Conservation (phyloP, 1,284 basidiomycete genomes). For the Trichosporon asahii region DNA sequence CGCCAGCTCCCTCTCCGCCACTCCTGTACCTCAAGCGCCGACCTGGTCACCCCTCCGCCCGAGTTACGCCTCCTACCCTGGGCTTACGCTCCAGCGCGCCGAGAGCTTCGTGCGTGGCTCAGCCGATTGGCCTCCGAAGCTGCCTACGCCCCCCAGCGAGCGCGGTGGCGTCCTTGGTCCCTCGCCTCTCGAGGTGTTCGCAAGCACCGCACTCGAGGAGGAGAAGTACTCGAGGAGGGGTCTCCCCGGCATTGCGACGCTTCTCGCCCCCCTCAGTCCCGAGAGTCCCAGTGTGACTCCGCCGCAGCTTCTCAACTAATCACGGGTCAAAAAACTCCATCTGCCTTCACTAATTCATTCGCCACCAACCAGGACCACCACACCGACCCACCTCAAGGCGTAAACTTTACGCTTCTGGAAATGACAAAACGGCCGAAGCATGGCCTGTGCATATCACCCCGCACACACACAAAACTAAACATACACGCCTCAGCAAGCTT, state of each 20-base stretch:
- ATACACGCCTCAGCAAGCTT: neutral
- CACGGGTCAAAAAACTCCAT: too few species aligned
- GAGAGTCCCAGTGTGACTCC: neutral
- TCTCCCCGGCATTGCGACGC: neutral
- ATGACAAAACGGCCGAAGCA: neutral
- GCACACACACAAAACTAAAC: neutral
- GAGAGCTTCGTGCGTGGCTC: slow-evolving; percentile 6
- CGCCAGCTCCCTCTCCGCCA: neutral
- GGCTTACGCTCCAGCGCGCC: neutral
- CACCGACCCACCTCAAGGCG: too few species aligned
- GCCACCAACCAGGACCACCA: too few species aligned
- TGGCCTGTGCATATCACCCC: too few species aligned
- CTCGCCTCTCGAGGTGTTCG: neutral
- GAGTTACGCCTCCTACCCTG: neutral
- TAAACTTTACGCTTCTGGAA: too few species aligned
- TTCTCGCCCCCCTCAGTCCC: neutral
- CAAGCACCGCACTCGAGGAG: neutral
- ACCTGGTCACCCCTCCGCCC: neutral
- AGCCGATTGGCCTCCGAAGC: neutral
- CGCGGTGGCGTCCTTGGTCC: neutral
- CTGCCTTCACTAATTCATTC: too few species aligned
- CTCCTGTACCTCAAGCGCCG: too few species aligned
- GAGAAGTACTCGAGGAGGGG: neutral
- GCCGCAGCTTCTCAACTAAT: neutral
- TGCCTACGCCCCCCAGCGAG: neutral